Percentiles rank a stretch among this genome's conserved stretches.
Evolutionary conservation across 257 asterid species (phyloP).

Genomic region (Nicotiana obtusifolia): DNA sequence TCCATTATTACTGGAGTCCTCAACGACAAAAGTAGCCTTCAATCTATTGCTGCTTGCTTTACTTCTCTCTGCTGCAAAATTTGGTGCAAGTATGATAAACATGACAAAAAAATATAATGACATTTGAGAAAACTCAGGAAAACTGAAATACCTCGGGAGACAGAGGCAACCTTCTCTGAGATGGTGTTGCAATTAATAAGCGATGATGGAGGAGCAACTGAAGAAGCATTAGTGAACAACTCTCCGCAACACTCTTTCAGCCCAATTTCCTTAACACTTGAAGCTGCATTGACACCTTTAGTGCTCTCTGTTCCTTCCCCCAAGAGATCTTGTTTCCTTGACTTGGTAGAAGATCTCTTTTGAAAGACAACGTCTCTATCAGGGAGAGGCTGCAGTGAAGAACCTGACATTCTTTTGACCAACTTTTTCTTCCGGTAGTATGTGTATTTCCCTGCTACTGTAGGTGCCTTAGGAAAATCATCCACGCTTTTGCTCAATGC

Average conservation of each 20-base stretch:
- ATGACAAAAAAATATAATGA: not conserved
- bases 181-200: constrained; percentile 22
- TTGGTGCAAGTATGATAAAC: constrained; percentile 4
- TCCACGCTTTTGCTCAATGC: constrained; percentile 17
- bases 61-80: constrained; percentile 29
- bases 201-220: constrained; percentile 17
- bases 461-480: constrained; percentile 33
- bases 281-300: constrained; percentile 14
- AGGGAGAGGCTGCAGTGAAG: constrained; percentile 38
- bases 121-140: constrained; percentile 12
- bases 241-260: constrained; percentile 22
- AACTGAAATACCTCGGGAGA: constrained; percentile 44
- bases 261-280: constrained; percentile 19
- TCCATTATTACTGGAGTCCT: constrained; percentile 26
- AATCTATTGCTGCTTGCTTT: constrained; percentile 26
- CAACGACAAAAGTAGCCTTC: constrained; percentile 20
- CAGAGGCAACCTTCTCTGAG: constrained; percentile 29
- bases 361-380: constrained; percentile 26
- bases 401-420: constrained; percentile 30
- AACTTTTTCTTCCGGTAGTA: constrained; percentile 56
- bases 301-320: constrained; percentile 27
- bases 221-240: constrained; percentile 20
- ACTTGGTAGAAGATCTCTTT: constrained; percentile 36
- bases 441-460: constrained; percentile 38
- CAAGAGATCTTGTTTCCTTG: constrained; percentile 31